Evolutionary conservation across 768 basidiomycete species (phyloP), one percentile per base, ranked within the genome.

Genomic region (Cyclocybe aegerita): DNA sequence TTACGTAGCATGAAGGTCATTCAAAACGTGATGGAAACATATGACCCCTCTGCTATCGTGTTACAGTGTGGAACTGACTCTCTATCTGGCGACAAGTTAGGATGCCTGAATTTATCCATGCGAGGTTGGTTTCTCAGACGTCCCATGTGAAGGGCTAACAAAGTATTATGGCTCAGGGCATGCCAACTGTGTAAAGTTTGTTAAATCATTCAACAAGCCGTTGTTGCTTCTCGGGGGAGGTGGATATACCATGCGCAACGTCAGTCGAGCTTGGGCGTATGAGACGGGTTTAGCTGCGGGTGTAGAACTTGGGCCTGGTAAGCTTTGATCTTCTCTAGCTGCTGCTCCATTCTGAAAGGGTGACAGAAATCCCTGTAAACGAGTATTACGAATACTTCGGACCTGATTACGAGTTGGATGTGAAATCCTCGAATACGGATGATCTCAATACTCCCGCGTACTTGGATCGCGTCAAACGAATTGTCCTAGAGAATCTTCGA

Each of bases 331-430:
- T 38, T 39, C 32, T n/a, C n/a, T n/a, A 33, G 34, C 43, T 39
- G 17, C 32, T 48, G 12, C 53, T 16, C 1, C 32, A 9, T 35
- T 15, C 16, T 43, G 23, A 23, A 23, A 5, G 23, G 23, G 23
- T 23, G 29, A 7, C 50, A 95, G 96, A 92, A 64, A 96, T 99
- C 47, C 97, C 97, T 2, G 88, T 95, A 56, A 99, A 98, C 62
- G 97, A 99, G 70, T 99, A 98, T 71, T 98, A 95, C 63, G 96
- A 98, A 64, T 98, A 98, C 69, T 98, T 98, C 67, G 97, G 97
- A 0, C 97, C 97, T 2, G 93, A 96, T 61, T 98, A 98, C 62
- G 84, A 94, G 65, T 80, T 99, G 31, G 93, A 99, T 64, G 97
- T 99, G 29, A 91, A 88, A 60, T 74, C 93, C 9, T 94, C 92